phyloP scores from a whole-genome alignment of 2,329 filamentous ascomycete species.

The Rhynchosporium secalis region DNA sequence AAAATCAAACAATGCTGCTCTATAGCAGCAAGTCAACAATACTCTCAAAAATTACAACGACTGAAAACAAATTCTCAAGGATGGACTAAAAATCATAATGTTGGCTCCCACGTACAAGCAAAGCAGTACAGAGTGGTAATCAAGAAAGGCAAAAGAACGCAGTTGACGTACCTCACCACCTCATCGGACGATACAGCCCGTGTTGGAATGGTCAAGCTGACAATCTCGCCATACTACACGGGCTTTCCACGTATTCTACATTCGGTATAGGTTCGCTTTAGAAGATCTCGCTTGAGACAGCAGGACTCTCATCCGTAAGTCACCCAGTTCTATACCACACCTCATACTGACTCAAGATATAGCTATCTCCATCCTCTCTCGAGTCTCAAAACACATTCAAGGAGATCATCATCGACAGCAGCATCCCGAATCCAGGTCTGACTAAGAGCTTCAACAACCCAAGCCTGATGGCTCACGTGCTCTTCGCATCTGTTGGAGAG shows the following conservation, averaged over 20 bases:
- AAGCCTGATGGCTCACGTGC: background rate
- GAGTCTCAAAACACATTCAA: background rate
- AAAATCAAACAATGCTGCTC: too few relatives aligned
- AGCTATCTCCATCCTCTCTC: background rate
- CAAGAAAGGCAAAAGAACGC: background rate
- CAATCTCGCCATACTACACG: background rate
- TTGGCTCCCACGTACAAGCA: background rate
- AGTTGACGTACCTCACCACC: background rate
- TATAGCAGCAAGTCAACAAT: background rate
- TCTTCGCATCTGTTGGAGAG: background rate
- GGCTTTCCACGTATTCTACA: background rate
- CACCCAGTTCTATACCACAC: background rate
- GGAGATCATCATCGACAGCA: conserved; percentile 2
- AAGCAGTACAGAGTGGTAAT: background rate
- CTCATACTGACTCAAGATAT: background rate
- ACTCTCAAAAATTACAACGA: background rate
- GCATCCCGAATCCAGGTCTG: background rate
- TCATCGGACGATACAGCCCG: background rate
- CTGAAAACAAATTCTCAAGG: background rate
- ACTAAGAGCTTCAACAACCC: conserved; percentile 5
- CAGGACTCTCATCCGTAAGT: background rate
- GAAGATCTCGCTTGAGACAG: background rate
- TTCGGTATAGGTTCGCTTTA: background rate
- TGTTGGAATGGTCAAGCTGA: background rate
- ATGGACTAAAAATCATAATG: background rate